These are phyloP conservation scores for Clavispora fructus DNA, from an alignment of 805 yeast genomes.

Conservation along the genomic window DNA sequence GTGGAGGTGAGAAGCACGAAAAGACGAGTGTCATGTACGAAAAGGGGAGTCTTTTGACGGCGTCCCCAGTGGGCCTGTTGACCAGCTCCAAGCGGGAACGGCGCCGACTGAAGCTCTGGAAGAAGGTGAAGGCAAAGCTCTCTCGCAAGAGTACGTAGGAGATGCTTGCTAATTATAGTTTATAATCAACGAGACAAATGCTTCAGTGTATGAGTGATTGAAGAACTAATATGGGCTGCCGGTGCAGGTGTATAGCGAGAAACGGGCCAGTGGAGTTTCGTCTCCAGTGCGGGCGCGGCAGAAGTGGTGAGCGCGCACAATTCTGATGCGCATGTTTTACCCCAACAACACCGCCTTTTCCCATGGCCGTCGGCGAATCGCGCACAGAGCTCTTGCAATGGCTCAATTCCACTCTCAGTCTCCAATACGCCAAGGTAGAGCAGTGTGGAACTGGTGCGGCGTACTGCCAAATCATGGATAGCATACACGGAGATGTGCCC, in stretches of 20 bases:
- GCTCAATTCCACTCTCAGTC: slow-evolving; percentile 68
- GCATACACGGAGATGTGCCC: slow-evolving; percentile 78
- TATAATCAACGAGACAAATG: too few relatives aligned
- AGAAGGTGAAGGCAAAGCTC: not conserved
- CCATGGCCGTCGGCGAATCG: slow-evolving; percentile 54
- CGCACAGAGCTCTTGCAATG: slow-evolving; percentile 79
- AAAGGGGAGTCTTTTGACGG: too few relatives aligned
- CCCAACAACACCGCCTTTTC: not conserved
- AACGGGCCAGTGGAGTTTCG: too few relatives aligned
- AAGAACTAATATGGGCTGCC: too few relatives aligned
- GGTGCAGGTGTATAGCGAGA: too few relatives aligned
- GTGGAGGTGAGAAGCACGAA: too few relatives aligned
- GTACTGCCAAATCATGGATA: slow-evolving; percentile 87
- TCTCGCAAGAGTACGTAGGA: not conserved
- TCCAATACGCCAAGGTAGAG: slow-evolving; percentile 73
- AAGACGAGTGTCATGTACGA: too few relatives aligned
- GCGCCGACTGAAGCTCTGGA: not conserved
- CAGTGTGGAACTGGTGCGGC: slow-evolving; percentile 96
- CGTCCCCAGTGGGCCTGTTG: not conserved
- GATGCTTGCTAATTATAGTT: too few relatives aligned
- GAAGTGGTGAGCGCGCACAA: not conserved
- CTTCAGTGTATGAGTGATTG: too few relatives aligned
- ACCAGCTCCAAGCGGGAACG: not conserved
- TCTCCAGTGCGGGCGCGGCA: too few relatives aligned
- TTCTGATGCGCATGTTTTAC: not conserved